Conservation (phyloP, 148 eudicot species). For the Suaeda aralocaspica region DNA sequence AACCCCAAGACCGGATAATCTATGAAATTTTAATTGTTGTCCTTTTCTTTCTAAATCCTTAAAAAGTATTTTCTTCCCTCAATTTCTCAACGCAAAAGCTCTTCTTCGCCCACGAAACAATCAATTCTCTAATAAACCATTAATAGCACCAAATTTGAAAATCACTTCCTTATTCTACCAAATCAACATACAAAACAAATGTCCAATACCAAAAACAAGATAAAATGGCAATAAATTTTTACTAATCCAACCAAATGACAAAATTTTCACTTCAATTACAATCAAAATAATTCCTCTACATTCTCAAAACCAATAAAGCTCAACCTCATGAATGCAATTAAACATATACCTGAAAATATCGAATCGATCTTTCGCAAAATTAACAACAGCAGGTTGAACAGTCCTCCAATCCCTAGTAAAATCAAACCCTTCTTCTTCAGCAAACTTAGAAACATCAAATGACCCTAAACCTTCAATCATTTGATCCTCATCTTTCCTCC, state of each 20-base stretch:
- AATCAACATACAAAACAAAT: not conserved
- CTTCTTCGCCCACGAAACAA: no score
- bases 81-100: no score
- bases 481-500: slow-evolving; percentile 71
- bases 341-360: slow-evolving; percentile 70
- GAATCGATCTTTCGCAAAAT: slow-evolving; percentile 76
- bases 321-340: not conserved
- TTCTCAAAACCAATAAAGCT: not conserved
- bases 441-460: slow-evolving; percentile 28
- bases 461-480: slow-evolving; percentile 57
- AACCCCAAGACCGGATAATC: no score
- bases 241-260: not conserved
- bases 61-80: no score
- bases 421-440: slow-evolving; percentile 46
- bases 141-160: not conserved
- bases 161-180: not conserved
- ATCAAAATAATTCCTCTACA: not conserved
- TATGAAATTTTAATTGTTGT: no score
- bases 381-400: slow-evolving; percentile 68
- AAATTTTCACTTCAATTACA: not conserved
- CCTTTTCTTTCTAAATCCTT: no score
- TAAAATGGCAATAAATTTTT: not conserved
- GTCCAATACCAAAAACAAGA: not conserved
- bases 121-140: not conserved
- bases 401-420: slow-evolving; percentile 78